Base-by-base conservation (phyloP, 2,329 filamentous ascomycete genomes). In the Apiospora koreana region DNA sequence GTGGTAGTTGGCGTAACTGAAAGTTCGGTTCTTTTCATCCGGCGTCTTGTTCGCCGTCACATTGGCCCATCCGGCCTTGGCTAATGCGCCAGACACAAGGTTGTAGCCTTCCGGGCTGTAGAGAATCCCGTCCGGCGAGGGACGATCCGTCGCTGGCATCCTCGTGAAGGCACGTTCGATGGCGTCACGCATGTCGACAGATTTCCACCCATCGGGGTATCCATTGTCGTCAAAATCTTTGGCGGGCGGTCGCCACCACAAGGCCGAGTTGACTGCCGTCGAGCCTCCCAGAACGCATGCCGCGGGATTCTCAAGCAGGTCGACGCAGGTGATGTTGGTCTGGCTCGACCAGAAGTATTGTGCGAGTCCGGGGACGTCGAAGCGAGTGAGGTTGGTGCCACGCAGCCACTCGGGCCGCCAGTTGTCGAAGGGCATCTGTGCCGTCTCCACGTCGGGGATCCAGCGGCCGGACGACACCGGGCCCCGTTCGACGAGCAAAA, bases 161-260 rank as follows among this genome's bases (percentile, higher is more conserved):
- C 91, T 86, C 48, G 84, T 81, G 78, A 93, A 94, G 9, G 91
- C 88, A 54, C 89, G 86, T 38, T 86, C 80, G 6, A 89, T 88
- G 1, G 91, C 88, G 31, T 82, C 77, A 71, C 82, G 81, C 77
- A 94, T 86, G 74, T 94, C 91, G 9, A 81, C 78, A 25, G 88
- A 85, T 79, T 92, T 90, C 92, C 92, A 94, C 42, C 92, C 92
- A 1, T 82, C 73, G 0, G 92, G 92, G 82, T 93, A 94, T 81
- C 87, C 89, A 92, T 74, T 93, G 41, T 42, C 41, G 41, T 42
- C 41, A 42, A 42, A 42, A 9, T 42, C 41, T 9, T 42, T 42
- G 9, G 41, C 41, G 5, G 41, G 41, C 41, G 41, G 41, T 9
- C 41, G 41, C 41, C 41, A 42, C 41, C 41, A 42, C 41, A 42